A percentile compares a stretch with the other conserved stretches of the same genome.
These are phyloP conservation scores for Rhododendron vialii DNA, from an alignment of 148 eudicot species.

Conservation along the genomic window DNA sequence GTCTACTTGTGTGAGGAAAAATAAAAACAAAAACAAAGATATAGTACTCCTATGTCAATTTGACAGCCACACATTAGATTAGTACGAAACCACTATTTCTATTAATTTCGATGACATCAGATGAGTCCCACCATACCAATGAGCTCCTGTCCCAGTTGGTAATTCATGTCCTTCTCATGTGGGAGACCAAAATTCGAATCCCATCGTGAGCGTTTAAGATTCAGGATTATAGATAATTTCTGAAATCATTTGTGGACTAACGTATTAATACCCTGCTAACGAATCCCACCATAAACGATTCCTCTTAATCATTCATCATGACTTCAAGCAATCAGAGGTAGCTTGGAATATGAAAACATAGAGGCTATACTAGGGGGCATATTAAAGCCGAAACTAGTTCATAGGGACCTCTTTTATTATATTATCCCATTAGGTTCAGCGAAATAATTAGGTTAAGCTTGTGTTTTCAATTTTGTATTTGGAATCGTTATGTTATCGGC, in stretches of 20 bases:
- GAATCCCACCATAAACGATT: background rate
- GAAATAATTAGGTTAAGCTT: background rate
- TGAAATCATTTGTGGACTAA: too few species aligned
- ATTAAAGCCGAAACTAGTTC: background rate
- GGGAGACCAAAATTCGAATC: accelerated
- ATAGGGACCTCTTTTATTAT: background rate
- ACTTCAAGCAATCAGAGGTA: background rate
- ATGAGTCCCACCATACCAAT: background rate
- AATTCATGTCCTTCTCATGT: too few species aligned
- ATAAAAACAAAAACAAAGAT: background rate
- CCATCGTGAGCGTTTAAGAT: too few species aligned
- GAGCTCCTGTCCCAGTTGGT: too few species aligned
- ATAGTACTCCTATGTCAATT: background rate
- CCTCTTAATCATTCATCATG: background rate
- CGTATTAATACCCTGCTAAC: too few species aligned
- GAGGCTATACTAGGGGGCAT: background rate
- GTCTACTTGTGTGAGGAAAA: background rate
- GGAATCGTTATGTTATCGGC: background rate
- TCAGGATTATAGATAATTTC: accelerated
- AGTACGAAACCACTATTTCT: background rate
- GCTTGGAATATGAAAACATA: background rate
- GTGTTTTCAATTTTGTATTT: background rate
- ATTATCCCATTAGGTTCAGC: background rate
- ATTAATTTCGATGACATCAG: background rate
- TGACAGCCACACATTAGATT: background rate